Evolutionary conservation across 208 protist species (phyloP).

Genomic region (Acanthamoeba pearcei): DNA sequence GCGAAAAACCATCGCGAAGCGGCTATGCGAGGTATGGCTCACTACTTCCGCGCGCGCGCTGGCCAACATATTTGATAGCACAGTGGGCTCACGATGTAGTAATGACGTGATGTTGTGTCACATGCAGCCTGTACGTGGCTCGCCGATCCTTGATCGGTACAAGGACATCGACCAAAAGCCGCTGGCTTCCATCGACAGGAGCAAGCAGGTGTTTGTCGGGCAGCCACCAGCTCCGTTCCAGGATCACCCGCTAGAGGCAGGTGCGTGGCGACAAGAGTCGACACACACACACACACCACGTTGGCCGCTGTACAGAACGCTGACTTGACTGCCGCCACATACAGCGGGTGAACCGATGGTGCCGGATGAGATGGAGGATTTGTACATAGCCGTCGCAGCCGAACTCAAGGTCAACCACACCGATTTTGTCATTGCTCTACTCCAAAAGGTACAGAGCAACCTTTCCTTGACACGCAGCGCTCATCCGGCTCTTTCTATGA

Average conservation of each 20-base stretch:
- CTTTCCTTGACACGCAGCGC: not conserved
- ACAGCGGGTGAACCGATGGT: not conserved
- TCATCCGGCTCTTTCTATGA: not conserved
- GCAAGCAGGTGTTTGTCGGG: conserved; percentile 38
- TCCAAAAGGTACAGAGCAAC: not conserved
- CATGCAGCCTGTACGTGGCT: conserved; percentile 6
- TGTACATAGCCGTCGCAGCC: conserved; percentile 56
- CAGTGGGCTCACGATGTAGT: not conserved
- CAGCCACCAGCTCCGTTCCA: conserved; percentile 40
- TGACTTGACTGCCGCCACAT: too few relatives aligned
- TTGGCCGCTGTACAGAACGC: too few relatives aligned
- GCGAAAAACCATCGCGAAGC: conserved; percentile 40
- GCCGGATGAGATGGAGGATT: conserved; percentile 68
- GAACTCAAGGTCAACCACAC: conserved; percentile 76
- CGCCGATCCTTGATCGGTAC: conserved; percentile 25
- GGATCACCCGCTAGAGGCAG: conserved; percentile 49
- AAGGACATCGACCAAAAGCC: conserved; percentile 14
- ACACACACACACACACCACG: too few relatives aligned
- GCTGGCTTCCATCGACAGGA: conserved; percentile 12
- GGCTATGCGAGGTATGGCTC: conserved; percentile 12
- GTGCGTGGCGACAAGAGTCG: not conserved
- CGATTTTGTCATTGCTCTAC: conserved; percentile 21
- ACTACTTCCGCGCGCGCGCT: too few relatives aligned
- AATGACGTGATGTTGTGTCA: not conserved
- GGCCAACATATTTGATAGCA: too few relatives aligned